Base-by-base conservation (phyloP, 1,284 basidiomycete species). In the Moesziomyces parantarcticus region DNA sequence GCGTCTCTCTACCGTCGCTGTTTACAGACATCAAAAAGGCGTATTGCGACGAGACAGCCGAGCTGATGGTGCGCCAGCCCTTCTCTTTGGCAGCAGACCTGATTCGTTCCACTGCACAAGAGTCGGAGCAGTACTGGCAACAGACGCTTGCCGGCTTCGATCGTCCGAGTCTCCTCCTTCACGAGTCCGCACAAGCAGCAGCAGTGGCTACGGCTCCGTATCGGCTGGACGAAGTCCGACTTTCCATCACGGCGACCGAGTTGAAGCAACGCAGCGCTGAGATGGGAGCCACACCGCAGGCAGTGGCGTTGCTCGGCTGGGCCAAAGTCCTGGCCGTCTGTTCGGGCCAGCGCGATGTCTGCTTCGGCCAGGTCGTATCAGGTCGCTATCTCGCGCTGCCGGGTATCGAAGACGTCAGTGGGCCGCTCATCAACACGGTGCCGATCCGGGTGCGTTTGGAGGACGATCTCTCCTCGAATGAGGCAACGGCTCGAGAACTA, bases 391-490 rank as follows among this genome's bases (percentile, higher is more conserved):
- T 60, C 0, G 10, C 45, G 13, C 23, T 60, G 29, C 40, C 39
- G 40, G 58, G 58, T 7, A 54, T 54, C 36, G 58, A 60, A 40
- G 58, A 60, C n/a, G 11, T 60, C 45, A 54, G 50, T 14, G 58
- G 58, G 8, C 58, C 58, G 41, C 22, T 60, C 7, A 60, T 60
- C 50, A 60, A 60, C 58, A 60, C 58, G 11, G 50, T 60, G 20
- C 58, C 58, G 21, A 40, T 60, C 21, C 45, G 58, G 22, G 23
- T 60, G 36, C 46, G 29, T 5, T n/a, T 60, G 16, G 29, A 44
- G 18, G 20, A 40, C 40, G 50, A 49, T 14, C n/a, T 54, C 3
- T 13, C 45, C 11, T 60, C 58, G 40, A 52, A 61, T 16, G 52
- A 29, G 46, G 47, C 34, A 22, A 26, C 48, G 23, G 42, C 48